Evolutionary conservation across 495 filamentous ascomycete genomes (phyloP).

Genomic region (Ramalina intermedia): DNA sequence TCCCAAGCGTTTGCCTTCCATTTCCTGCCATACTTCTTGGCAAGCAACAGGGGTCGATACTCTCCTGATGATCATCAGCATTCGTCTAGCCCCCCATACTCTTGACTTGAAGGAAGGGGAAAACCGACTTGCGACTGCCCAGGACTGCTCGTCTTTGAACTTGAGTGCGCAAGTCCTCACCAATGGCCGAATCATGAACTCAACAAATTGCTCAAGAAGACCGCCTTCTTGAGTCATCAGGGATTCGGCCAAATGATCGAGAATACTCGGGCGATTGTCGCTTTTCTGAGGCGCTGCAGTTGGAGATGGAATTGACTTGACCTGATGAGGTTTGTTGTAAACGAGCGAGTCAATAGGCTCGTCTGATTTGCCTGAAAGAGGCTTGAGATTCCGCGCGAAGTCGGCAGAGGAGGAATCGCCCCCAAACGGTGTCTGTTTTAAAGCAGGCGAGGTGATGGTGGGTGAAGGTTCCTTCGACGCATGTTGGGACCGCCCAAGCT

Average conservation of each 20-base stretch:
- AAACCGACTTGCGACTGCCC: conserved; percentile 15
- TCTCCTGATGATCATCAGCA: conserved; percentile 13
- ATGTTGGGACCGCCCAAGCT: no score
- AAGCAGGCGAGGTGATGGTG: no score
- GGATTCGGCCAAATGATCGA: conserved; percentile 5
- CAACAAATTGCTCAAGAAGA: conserved; percentile 17
- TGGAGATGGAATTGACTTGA: neutral
- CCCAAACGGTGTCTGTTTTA: no score
- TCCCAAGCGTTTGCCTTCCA: conserved; percentile 17
- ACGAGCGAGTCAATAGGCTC: no score
- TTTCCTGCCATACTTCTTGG: conserved; percentile 9
- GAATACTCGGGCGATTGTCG: neutral
- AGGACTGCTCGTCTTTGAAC: conserved; percentile 14
- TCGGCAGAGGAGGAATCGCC: no score
- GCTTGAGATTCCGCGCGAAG: no score
- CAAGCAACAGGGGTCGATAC: conserved; percentile 9
- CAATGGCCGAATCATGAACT: conserved; percentile 12
- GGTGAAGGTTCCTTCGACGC: no score
- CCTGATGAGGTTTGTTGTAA: no score
- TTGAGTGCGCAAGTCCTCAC: conserved; percentile 6
- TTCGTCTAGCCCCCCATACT: neutral
- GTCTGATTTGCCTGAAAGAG: no score
- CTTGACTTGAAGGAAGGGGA: neutral
- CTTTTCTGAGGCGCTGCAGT: neutral
- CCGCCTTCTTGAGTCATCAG: conserved; percentile 13